Evolutionary conservation across 1,139 yeast species (phyloP).

Genomic region (Spathaspora sp.): DNA sequence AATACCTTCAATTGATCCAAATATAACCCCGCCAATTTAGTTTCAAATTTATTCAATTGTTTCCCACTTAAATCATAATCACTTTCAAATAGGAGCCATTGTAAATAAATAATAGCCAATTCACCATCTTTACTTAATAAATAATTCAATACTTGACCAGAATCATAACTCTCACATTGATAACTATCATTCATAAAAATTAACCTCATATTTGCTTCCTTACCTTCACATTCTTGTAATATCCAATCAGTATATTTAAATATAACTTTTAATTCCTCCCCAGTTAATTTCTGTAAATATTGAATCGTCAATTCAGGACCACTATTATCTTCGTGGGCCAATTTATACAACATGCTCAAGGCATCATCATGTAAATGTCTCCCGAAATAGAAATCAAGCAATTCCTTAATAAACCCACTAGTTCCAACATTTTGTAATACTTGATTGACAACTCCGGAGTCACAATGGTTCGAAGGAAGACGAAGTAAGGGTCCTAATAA

Average conservation of each 20-base stretch:
- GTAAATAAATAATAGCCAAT: conserved; percentile 57
- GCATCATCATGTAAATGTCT: conserved; percentile 68
- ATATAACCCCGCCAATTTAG: conserved; percentile 58
- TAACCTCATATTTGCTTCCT: conserved; percentile 41
- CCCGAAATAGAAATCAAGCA: conserved; percentile 77
- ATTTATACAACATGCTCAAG: conserved; percentile 51
- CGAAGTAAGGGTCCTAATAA: conserved; percentile 83
- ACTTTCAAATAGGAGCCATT: conserved; percentile 47
- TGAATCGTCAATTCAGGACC: conserved; percentile 54
- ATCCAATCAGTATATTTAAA: conserved; percentile 62
- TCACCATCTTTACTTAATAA: conserved; percentile 22
- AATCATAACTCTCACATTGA: conserved; percentile 61
- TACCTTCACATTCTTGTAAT: conserved; percentile 28
- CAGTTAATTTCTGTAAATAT: conserved; percentile 63
- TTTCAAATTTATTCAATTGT: conserved; percentile 37
- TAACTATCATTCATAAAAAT: conserved; percentile 70
- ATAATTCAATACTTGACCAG: conserved; percentile 52
- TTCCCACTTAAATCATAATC: conserved; percentile 44
- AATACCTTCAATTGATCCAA: conserved; percentile 32
- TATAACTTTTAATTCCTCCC: conserved; percentile 51
- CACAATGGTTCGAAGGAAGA: conserved; percentile 69
- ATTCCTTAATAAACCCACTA: conserved; percentile 55
- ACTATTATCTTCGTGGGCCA: conserved; percentile 29
- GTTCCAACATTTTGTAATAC: conserved; percentile 15
- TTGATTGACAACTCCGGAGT: conserved; percentile 58